These are phyloP conservation scores for Boechera divaricarpa DNA, from an alignment of 345 rosid species.

Conservation along the genomic window DNA sequence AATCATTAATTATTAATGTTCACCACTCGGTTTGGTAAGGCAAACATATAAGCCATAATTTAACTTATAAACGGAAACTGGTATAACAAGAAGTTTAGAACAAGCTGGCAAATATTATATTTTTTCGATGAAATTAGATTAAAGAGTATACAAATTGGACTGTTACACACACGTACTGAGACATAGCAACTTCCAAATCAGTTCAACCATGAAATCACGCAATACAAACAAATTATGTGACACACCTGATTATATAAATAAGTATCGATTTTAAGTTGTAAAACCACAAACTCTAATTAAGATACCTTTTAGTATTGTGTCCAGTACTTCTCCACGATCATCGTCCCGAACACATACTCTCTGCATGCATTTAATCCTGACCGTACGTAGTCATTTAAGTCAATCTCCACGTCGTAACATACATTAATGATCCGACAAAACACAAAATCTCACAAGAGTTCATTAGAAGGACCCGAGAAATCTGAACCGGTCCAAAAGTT, in stretches of 20 bases:
- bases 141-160: constrained; percentile 23
- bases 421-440: constrained; percentile 19
- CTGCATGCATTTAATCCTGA: constrained; percentile 35
- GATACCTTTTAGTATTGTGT: constrained; percentile 26
- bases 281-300: constrained; percentile 22
- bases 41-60: neutral
- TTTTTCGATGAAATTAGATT: constrained; percentile 4
- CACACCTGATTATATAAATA: constrained; percentile 25
- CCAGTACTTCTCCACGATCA: constrained; percentile 24
- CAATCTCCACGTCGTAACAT: constrained; percentile 27
- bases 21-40: constrained; percentile 16
- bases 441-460: constrained; percentile 38
- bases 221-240: constrained; percentile 29
- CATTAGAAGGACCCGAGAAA: constrained; percentile 42
- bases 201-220: constrained; percentile 37
- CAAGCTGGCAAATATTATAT: constrained; percentile 3
- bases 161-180: constrained; percentile 26
- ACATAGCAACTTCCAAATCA: constrained; percentile 30
- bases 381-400: constrained; percentile 29
- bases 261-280: constrained; percentile 14
- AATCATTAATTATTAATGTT: neutral
- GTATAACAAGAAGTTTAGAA: neutral
- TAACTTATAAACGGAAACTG: neutral
- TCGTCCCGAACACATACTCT: constrained; percentile 1
- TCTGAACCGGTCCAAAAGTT: constrained; percentile 46